Percentiles rank a stretch among this genome's conserved stretches.
phyloP scores from a whole-genome alignment of 305 asterid species.

The Ilex paraguariensis region DNA sequence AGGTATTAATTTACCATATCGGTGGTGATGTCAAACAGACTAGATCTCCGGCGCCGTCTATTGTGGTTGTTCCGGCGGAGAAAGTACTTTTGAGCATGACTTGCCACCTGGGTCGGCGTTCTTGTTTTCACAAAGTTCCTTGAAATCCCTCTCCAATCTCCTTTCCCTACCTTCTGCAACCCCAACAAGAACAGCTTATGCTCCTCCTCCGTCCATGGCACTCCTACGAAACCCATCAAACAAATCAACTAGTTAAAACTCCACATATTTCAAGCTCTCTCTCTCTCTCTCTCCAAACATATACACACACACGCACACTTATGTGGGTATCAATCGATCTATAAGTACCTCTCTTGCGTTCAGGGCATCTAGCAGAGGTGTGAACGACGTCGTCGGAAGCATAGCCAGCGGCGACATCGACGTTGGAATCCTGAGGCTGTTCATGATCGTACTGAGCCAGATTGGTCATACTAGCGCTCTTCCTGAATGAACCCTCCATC shows the following conservation, averaged over 20 bases:
- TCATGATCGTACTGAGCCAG: slow-evolving; percentile 50
- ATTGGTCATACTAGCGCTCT: slow-evolving; percentile 86
- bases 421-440: slow-evolving; percentile 52
- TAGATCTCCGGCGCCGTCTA: slow-evolving; percentile 92
- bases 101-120: slow-evolving; percentile 96
- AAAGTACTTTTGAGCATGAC: slow-evolving; percentile 97
- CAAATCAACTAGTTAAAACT: not conserved
- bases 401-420: slow-evolving; percentile 63
- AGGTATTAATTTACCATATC: slow-evolving; percentile 37
- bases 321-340: not conserved
- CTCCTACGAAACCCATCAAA: slow-evolving; percentile 33
- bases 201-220: slow-evolving; percentile 94
- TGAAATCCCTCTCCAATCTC: slow-evolving; percentile 98
- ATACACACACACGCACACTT: not conserved
- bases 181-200: slow-evolving; percentile 84
- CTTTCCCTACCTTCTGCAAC: slow-evolving; percentile 88
- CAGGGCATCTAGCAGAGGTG: slow-evolving; percentile 70
- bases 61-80: slow-evolving; percentile 73
- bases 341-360: slow-evolving; percentile 77
- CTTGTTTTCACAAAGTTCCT: slow-evolving; percentile 86
- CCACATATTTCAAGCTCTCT: too few relatives aligned
- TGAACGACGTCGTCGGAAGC: slow-evolving; percentile 95
- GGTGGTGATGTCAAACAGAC: slow-evolving; percentile 89
- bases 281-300: not conserved
- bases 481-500: slow-evolving; percentile 74